Conservation (phyloP, 148 eudicot genomes). For the Euryodendron excelsum region DNA sequence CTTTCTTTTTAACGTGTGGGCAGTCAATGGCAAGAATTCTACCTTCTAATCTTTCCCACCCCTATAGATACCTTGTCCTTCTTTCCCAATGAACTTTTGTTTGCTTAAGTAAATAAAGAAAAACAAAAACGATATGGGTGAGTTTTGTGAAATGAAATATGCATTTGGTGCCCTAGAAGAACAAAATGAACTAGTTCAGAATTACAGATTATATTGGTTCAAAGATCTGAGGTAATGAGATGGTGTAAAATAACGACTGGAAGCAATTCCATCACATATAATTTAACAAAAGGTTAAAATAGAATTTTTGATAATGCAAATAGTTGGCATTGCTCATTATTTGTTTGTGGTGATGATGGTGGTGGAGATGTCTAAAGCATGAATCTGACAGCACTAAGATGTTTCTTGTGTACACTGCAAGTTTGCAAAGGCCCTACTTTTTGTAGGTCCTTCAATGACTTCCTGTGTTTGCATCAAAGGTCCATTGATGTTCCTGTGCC, state of each 20-base stretch:
- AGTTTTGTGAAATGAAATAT: background rate
- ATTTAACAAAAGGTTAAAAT: background rate
- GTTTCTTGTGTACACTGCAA: background rate
- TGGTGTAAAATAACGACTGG: background rate
- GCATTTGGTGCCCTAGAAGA: background rate
- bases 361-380: slow-evolving; percentile 2
- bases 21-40: background rate
- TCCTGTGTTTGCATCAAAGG: background rate
- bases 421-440: background rate
- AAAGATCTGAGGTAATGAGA: background rate
- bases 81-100: background rate
- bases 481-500: background rate
- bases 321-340: background rate
- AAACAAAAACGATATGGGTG: background rate
- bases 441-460: background rate
- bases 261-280: background rate
- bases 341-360: too few species aligned
- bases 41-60: background rate
- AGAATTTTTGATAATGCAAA: background rate
- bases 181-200: background rate
- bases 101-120: background rate
- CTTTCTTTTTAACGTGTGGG: background rate
- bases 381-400: background rate
- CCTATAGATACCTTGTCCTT: background rate
- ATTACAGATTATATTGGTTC: background rate